A percentile compares a stretch with the other conserved stretches of the same genome.
Evolutionary conservation across 305 asterid species (phyloP).

Genomic region (Solanum hybrid): DNA sequence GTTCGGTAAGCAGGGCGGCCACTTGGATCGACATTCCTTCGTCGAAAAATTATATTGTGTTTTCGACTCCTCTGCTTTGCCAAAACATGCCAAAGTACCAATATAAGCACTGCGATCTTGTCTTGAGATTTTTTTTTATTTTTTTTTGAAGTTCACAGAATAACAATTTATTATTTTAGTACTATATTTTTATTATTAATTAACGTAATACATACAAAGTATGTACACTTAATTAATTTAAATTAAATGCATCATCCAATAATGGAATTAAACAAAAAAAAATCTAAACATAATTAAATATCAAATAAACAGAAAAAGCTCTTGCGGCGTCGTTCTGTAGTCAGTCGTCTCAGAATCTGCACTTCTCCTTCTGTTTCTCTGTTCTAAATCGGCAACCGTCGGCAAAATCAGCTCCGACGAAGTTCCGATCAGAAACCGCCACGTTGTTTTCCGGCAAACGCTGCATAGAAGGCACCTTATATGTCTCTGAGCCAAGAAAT

Average conservation of each 20-base stretch:
- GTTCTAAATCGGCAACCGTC: neutral
- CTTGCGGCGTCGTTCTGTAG: neutral
- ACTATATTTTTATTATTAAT: too few species aligned
- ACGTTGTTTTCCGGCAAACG: neutral
- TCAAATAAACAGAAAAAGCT: slow-evolving; percentile 24
- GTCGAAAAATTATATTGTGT: too few species aligned
- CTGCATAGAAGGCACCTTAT: slow-evolving; percentile 3
- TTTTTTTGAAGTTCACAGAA: neutral
- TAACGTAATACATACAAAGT: neutral
- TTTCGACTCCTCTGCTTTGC: neutral
- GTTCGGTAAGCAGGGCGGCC: neutral
- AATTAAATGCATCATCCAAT: neutral
- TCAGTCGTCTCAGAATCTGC: neutral
- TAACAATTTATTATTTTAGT: neutral
- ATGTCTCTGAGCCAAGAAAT: slow-evolving; percentile 9
- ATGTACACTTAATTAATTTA: neutral
- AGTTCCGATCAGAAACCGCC: slow-evolving; percentile 1
- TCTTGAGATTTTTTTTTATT: too few species aligned
- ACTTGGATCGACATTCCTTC: neutral
- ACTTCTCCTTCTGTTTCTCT: neutral
- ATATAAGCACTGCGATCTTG: neutral
- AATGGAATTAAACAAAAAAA: neutral
- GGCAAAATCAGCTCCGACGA: slow-evolving; percentile 18
- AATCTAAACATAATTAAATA: neutral
- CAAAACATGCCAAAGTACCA: neutral